Evolutionary conservation across 768 basidiomycete species (phyloP).

Genomic region (Daedaleopsis sinensis): DNA sequence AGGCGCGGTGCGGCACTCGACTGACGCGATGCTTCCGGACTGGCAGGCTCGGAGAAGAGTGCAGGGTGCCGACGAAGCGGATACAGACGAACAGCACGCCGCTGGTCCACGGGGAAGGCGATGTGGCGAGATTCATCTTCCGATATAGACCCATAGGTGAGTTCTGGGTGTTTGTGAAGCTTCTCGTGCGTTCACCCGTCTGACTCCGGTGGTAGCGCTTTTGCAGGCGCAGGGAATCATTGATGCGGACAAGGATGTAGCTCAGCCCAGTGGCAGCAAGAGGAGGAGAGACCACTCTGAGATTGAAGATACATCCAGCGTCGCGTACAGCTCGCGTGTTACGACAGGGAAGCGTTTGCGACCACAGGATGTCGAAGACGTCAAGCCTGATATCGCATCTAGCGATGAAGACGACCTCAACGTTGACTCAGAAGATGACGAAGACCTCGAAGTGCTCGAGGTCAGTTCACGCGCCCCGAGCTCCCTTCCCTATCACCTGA

Average conservation of each 20-base stretch:
- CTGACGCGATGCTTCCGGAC: not conserved
- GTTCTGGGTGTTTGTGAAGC: not conserved
- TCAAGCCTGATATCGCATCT: not conserved
- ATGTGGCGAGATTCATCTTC: slow-evolving; percentile 17
- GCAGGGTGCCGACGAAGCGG: not conserved
- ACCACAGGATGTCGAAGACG: not conserved
- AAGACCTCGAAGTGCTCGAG: not conserved
- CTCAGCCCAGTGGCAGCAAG: not conserved
- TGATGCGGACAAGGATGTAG: not conserved
- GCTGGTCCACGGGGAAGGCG: slow-evolving; percentile 7
- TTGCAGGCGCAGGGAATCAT: slow-evolving; percentile 20
- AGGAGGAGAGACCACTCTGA: not conserved
- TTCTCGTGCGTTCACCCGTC: not conserved
- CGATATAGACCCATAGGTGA: slow-evolving; percentile 19
- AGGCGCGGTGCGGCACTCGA: not conserved
- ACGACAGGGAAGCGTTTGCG: not conserved
- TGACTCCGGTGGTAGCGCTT: not conserved
- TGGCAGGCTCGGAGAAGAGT: slow-evolving; percentile 11
- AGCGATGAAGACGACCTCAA: not conserved
- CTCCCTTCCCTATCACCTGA: too few relatives aligned
- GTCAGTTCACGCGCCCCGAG: not conserved
- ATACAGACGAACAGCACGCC: not conserved
- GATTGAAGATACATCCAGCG: not conserved
- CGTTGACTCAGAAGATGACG: not conserved
- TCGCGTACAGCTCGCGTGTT: not conserved